phyloP scores from a whole-genome alignment of 106 monocot species.

The Dioscorea alata region DNA sequence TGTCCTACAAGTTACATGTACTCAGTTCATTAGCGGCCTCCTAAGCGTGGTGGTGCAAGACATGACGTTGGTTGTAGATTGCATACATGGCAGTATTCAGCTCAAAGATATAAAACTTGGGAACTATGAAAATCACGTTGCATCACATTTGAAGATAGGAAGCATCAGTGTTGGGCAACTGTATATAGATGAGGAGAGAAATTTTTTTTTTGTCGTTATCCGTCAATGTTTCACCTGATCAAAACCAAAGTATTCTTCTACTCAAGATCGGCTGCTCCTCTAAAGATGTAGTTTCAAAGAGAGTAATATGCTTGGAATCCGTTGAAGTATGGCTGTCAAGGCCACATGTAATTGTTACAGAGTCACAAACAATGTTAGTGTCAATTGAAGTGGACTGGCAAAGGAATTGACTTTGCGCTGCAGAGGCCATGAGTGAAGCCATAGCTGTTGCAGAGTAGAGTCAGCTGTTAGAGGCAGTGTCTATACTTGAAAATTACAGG shows the following conservation, averaged over 20 bases:
- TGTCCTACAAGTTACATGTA: constrained; percentile 85
- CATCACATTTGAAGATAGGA: too few relatives aligned
- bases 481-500: constrained; percentile 44
- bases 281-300: constrained; percentile 41
- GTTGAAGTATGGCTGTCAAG: constrained; percentile 36
- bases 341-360: constrained; percentile 18
- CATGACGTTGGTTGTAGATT: too few relatives aligned
- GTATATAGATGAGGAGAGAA: too few relatives aligned
- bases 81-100: too few relatives aligned
- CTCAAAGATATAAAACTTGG: too few relatives aligned
- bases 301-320: constrained; percentile 17
- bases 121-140: too few relatives aligned
- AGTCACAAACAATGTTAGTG: not conserved
- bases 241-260: too few relatives aligned
- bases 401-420: constrained; percentile 61
- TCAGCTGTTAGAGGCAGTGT: constrained; percentile 50
- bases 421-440: constrained; percentile 79
- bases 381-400: constrained; percentile 79
- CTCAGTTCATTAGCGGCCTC: constrained; percentile 97
- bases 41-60: constrained; percentile 82
- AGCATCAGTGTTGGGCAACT: too few relatives aligned
- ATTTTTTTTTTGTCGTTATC: too few relatives aligned
- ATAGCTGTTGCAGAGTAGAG: constrained; percentile 65
- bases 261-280: constrained; percentile 46
- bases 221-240: too few relatives aligned